Evolutionary conservation across 176 grass and related monocot species (phyloP).

Genomic region (Saccharum officinarum): DNA sequence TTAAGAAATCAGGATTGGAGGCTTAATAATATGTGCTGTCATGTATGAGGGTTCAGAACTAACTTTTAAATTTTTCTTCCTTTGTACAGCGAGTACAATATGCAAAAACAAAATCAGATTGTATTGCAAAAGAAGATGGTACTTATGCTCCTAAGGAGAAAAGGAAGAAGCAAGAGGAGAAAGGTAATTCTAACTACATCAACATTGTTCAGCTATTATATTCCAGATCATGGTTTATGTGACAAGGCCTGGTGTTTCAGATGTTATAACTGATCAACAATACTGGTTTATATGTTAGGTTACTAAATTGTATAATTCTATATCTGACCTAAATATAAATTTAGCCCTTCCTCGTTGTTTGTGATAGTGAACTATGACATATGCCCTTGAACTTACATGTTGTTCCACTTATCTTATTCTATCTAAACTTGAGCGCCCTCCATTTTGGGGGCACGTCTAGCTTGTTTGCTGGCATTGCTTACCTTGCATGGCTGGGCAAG

Average conservation of each 20-base stretch:
- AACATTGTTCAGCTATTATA: neutral
- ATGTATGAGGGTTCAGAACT: neutral
- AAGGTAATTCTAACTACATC: constrained; percentile 56
- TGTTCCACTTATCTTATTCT: neutral
- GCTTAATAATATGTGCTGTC: neutral
- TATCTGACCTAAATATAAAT: neutral
- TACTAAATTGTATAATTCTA: neutral
- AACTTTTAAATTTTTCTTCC: constrained; percentile 24
- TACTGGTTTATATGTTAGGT: neutral
- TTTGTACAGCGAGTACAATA: constrained; percentile 77
- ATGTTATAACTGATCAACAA: constrained; percentile 1
- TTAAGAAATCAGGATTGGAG: neutral
- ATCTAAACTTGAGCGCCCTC: neutral
- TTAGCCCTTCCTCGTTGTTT: neutral
- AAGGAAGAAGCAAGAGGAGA: constrained; percentile 96
- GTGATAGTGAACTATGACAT: neutral
- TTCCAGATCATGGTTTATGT: neutral
- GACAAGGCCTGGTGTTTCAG: neutral
- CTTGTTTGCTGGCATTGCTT: neutral
- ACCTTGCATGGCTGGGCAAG: neutral
- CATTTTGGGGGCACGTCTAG: neutral
- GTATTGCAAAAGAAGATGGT: constrained; percentile 88
- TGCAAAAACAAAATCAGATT: constrained; percentile 90
- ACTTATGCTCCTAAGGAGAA: constrained; percentile 85
- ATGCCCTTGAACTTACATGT: neutral